These are phyloP conservation scores for Botrytis byssoidea DNA, from an alignment of 2,329 filamentous ascomycete genomes.

Conservation along the genomic window DNA sequence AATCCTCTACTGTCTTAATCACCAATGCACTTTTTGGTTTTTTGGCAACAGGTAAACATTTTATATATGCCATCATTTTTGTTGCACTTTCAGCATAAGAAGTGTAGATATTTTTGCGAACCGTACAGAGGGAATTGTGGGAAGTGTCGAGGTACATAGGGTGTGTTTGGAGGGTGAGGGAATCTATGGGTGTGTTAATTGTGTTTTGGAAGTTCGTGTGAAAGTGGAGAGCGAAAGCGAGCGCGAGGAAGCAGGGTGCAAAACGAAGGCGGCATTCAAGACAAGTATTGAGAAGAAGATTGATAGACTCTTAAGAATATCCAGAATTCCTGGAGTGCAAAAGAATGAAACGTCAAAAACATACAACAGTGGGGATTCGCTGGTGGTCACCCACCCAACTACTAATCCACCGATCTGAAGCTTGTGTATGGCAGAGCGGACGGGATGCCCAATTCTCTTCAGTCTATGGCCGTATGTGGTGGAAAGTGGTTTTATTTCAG, in stretches of 20 bases:
- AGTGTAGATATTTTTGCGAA: constrained; percentile 72
- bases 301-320: neutral
- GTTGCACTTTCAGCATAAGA: constrained; percentile 75
- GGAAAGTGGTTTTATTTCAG: no score
- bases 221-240: no score
- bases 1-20: constrained; percentile 36
- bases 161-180: constrained; percentile 83
- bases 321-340: neutral
- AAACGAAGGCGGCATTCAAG: neutral
- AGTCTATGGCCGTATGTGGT: constrained; percentile 20
- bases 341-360: neutral
- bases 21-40: constrained; percentile 61
- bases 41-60: constrained; percentile 55
- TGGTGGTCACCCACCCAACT: constrained; percentile 20
- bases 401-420: constrained; percentile 19
- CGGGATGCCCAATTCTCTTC: constrained; percentile 18
- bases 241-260: neutral
- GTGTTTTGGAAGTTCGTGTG: neutral
- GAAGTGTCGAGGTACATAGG: constrained; percentile 78
- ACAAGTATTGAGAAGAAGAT: neutral
- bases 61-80: constrained; percentile 65
- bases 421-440: no score
- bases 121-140: constrained; percentile 69
- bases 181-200: constrained; percentile 42
- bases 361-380: constrained; percentile 19